Evolutionary conservation across 2,329 filamentous ascomycete species (phyloP), one percentile per base, ranked within the genome.

Genomic region (Nannizziopsis arthrosporioides): DNA sequence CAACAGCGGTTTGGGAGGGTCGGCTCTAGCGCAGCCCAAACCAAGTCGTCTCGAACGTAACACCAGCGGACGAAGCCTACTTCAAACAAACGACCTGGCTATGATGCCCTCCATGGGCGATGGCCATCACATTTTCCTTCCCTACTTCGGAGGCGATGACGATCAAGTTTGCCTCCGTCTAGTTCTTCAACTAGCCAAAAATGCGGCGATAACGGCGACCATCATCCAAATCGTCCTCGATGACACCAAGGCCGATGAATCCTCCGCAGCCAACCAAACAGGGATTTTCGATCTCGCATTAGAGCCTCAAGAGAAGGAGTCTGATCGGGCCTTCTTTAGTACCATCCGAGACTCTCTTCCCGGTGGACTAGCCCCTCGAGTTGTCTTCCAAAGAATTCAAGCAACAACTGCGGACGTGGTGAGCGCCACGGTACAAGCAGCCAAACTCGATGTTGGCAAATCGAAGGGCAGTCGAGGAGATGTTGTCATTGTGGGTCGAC

Each of bases 81-180:
- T 75, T 51, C 79, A 77, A 54, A 67, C 73, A 30, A 68, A 71
- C n/a, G 78, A 83, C 46, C 67, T 77, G 9, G 68, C 74, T 0
- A 67, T 75, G 15, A 69, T 75, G 0, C 78, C 82, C 0, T 73
- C 81, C 4, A 70, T 73, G 5, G 78, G 85, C 57, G 81, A 80
- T 52, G 80, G 78, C 32, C 87, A 94, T 61, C 87, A 90, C 61
- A 75, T 96, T 55, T 89, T 94, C 62, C 73, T 94, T 47, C 84
- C 89, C 0, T 96, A 87, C 66, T 81, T 94, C 51, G 89, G 90
- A 14, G 85, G 85, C 7, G 69, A 73, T 1, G 92, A 98, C 59
- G 90, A 95, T 59, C 77, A 80, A 6, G 78, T 82, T 3, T 89
- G 88, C 0, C 73, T 96, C 0, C 74, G 81, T 1, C 77, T 96